Conservation (phyloP, 139 green algal species). For the Chlamydomonas eustigma region DNA sequence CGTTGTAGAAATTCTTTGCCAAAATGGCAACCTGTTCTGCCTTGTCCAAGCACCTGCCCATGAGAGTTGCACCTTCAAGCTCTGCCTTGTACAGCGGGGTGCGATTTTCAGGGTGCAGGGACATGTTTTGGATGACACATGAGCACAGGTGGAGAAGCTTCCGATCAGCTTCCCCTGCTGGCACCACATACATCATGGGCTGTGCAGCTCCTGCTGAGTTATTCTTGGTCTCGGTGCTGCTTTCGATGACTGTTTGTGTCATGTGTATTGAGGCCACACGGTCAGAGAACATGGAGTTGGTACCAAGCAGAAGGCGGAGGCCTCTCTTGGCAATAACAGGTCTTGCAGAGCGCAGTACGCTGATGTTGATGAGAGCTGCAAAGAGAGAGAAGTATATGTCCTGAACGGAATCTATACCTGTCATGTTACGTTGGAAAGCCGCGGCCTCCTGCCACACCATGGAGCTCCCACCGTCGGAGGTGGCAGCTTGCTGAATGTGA, state of each 20-base stretch:
- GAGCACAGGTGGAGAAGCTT: constrained; percentile 50
- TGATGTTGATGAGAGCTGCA: constrained; percentile 62
- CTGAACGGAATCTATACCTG: constrained; percentile 25
- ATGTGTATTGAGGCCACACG: constrained; percentile 55
- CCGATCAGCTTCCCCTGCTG: constrained; percentile 26
- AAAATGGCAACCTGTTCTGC: background rate
- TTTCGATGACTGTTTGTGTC: constrained; percentile 47
- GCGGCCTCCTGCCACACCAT: no score
- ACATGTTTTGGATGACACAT: constrained; percentile 61
- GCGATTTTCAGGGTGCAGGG: constrained; percentile 62
- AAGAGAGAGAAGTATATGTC: constrained; percentile 49
- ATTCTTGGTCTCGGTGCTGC: constrained; percentile 7
- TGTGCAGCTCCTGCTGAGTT: background rate
- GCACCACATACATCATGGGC: background rate
- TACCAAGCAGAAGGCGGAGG: constrained; percentile 53
- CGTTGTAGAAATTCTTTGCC: no score
- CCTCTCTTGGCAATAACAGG: constrained; percentile 48
- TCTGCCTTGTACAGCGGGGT: constrained; percentile 65
- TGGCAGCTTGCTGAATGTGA: no score
- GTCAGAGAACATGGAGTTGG: constrained; percentile 50
- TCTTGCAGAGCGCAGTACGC: constrained; percentile 46
- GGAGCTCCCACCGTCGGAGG: no score
- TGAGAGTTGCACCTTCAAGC: constrained; percentile 20
- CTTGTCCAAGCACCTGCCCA: background rate
- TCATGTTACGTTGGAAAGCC: constrained; percentile 17